phyloP scores from a whole-genome alignment of 2,329 filamentous ascomycete species.

The Tolypocladium tropicale region DNA sequence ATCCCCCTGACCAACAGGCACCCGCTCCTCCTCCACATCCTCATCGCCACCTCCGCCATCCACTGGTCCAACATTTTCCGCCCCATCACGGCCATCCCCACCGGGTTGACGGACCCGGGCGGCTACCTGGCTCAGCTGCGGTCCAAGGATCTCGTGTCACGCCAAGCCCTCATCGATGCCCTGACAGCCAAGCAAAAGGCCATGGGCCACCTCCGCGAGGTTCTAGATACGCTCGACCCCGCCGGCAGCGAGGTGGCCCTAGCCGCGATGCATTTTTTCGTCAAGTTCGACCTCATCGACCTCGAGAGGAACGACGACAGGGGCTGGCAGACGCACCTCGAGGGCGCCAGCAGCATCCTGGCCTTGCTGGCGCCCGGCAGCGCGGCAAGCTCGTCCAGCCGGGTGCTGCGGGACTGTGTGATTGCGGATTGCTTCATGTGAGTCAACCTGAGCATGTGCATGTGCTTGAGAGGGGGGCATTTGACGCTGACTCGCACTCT shows the following conservation, averaged over 20 bases:
- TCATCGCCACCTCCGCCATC: slow-evolving; percentile 37
- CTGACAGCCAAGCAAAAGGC: slow-evolving; percentile 36
- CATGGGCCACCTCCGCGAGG: slow-evolving; percentile 29
- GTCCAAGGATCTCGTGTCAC: slow-evolving; percentile 25
- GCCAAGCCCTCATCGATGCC: slow-evolving; percentile 33
- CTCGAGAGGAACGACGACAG: slow-evolving; percentile 28
- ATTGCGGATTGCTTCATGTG: slow-evolving; percentile 38
- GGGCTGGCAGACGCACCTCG: slow-evolving; percentile 35
- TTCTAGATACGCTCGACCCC: slow-evolving; percentile 27
- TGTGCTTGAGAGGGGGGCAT: too few relatives aligned
- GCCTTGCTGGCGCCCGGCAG: slow-evolving; percentile 21
- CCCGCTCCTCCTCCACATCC: slow-evolving; percentile 35
- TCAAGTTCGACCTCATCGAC: slow-evolving; percentile 42
- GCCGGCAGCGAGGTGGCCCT: slow-evolving; percentile 35
- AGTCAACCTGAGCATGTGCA: too few relatives aligned
- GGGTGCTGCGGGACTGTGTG: slow-evolving; percentile 32
- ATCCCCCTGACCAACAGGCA: slow-evolving; percentile 35
- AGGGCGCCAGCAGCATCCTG: slow-evolving; percentile 32
- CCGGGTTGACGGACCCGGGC: slow-evolving; percentile 21
- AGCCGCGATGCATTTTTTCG: slow-evolving; percentile 38
- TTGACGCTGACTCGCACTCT: background rate
- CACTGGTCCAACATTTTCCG: slow-evolving; percentile 36
- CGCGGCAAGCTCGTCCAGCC: slow-evolving; percentile 17
- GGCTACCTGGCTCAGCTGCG: slow-evolving; percentile 25
- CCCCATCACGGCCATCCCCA: slow-evolving; percentile 19